phyloP scores from a whole-genome alignment of 768 basidiomycete species.

The Podaxis carcinomalis region DNA sequence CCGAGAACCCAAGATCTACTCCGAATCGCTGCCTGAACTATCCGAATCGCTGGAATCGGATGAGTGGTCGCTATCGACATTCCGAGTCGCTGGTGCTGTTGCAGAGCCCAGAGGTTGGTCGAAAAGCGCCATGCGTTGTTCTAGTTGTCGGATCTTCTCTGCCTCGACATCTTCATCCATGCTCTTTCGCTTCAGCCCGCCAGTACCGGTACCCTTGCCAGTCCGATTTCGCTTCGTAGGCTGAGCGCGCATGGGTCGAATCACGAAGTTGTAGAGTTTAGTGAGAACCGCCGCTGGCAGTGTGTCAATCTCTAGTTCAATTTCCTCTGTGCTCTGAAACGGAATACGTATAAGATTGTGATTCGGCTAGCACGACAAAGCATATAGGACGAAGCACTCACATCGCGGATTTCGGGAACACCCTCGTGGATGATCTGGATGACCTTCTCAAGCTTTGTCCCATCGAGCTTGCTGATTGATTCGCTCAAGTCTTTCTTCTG shows the following conservation, averaged over 20 bases:
- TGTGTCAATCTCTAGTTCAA: conserved; percentile 95
- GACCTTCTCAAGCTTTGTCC: conserved; percentile 78
- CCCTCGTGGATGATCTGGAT: conserved; percentile 95
- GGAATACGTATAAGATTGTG: conserved; percentile 14
- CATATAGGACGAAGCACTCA: conserved; percentile 36
- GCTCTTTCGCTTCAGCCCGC: conserved; percentile 88
- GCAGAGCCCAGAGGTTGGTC: conserved; percentile 49
- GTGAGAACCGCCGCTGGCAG: conserved; percentile 84
- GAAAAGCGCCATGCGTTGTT: conserved; percentile 84
- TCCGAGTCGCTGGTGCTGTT: conserved; percentile 32
- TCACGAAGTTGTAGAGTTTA: conserved; percentile 93
- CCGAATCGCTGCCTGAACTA: conserved; percentile 81
- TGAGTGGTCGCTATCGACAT: conserved; percentile 66
- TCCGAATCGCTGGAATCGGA: conserved; percentile 79
- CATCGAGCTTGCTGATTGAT: conserved; percentile 85
- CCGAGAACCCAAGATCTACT: conserved; percentile 33
- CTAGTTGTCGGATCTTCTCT: conserved; percentile 89
- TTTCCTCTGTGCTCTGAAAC: conserved; percentile 88
- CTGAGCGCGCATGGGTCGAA: conserved; percentile 64
- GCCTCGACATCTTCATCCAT: conserved; percentile 98
- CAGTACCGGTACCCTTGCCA: conserved; percentile 82
- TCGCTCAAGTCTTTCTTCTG: conserved; percentile 99
- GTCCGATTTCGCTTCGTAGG: conserved; percentile 59
- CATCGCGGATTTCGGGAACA: conserved; percentile 89
- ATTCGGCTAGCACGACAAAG: conserved; percentile 9